phyloP scores from a whole-genome alignment of 2,329 filamentous ascomycete species.

The Colletotrichum somersetense region DNA sequence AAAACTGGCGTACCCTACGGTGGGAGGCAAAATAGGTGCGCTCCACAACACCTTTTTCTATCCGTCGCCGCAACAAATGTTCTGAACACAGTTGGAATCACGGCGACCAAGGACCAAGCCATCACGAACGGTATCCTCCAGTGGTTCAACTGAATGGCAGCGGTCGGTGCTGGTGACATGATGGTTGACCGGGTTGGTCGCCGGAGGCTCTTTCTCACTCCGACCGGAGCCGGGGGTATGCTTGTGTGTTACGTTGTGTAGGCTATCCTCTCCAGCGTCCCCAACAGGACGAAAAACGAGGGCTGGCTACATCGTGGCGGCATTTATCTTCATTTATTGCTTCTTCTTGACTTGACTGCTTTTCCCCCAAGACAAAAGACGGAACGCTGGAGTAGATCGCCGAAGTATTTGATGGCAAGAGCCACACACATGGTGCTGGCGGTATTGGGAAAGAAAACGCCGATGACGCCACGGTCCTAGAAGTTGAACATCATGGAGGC shows the following conservation, averaged over 20 bases:
- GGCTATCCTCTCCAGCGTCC: slow-evolving; percentile 42
- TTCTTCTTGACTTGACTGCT: slow-evolving; percentile 45
- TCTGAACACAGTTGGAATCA: too few species aligned
- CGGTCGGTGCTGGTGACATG: slow-evolving; percentile 51
- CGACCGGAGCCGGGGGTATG: slow-evolving; percentile 45
- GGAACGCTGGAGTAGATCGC: slow-evolving; percentile 44
- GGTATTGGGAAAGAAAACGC: neutral
- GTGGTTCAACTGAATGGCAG: slow-evolving; percentile 35
- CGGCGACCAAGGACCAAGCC: too few species aligned
- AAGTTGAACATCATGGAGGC: slow-evolving; percentile 23
- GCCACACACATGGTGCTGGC: slow-evolving; percentile 5
- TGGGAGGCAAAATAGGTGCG: slow-evolving; percentile 50
- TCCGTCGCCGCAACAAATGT: too few species aligned
- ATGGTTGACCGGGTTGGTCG: slow-evolving; percentile 56
- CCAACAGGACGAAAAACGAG: slow-evolving; percentile 9
- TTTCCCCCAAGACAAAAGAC: slow-evolving; percentile 48
- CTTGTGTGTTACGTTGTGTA: slow-evolving; percentile 46
- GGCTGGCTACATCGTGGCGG: slow-evolving; percentile 43
- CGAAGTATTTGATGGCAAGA: slow-evolving; percentile 42
- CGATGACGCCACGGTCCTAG: slow-evolving; percentile 23
- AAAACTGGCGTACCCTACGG: slow-evolving; percentile 52
- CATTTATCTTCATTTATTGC: slow-evolving; percentile 42
- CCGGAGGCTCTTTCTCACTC: slow-evolving; percentile 60
- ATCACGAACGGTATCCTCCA: slow-evolving; percentile 54
- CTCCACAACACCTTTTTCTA: too few species aligned